Evolutionary conservation across 1,139 yeast species (phyloP).

Genomic region (Hemisphaericaspora subhashii): DNA sequence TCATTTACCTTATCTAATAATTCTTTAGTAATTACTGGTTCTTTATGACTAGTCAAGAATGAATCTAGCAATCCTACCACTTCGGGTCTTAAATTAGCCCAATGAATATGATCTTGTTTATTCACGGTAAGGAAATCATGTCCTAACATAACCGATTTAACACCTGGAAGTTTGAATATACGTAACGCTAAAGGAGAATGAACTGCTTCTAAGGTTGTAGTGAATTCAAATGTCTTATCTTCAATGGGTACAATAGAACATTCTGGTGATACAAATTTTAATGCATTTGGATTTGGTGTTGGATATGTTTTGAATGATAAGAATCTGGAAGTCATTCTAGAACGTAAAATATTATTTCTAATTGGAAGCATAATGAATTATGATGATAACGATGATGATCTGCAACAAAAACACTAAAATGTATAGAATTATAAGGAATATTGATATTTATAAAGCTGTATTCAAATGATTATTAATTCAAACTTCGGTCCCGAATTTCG

Average conservation of each 20-base stretch:
- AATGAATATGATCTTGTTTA: constrained; percentile 46
- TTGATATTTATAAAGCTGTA: not conserved
- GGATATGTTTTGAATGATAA: constrained; percentile 46
- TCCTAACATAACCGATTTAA: constrained; percentile 86
- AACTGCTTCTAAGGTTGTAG: constrained; percentile 68
- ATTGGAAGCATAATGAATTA: constrained; percentile 2
- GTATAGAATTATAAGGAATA: not conserved
- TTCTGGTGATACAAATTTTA: constrained; percentile 66
- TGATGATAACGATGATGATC: not conserved
- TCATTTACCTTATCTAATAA: constrained; percentile 40
- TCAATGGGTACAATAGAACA: constrained; percentile 62
- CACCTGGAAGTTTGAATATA: constrained; percentile 82
- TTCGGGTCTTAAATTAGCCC: constrained; percentile 49
- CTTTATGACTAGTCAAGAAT: constrained; percentile 34
- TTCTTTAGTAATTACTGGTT: constrained; percentile 55
- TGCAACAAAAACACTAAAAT: not conserved
- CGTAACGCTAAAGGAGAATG: constrained; percentile 81
- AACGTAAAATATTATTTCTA: constrained; percentile 3
- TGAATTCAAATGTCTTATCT: constrained; percentile 59
- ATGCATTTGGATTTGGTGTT: constrained; percentile 91
- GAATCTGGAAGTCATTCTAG: constrained; percentile 17
- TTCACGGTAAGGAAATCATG: constrained; percentile 48
- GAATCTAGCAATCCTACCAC: constrained; percentile 41
- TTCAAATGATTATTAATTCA: not conserved
- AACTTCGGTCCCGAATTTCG: constrained; percentile 5